Conservation (phyloP, 2,329 filamentous ascomycete species). For the Reticulascus tulasneorum region DNA sequence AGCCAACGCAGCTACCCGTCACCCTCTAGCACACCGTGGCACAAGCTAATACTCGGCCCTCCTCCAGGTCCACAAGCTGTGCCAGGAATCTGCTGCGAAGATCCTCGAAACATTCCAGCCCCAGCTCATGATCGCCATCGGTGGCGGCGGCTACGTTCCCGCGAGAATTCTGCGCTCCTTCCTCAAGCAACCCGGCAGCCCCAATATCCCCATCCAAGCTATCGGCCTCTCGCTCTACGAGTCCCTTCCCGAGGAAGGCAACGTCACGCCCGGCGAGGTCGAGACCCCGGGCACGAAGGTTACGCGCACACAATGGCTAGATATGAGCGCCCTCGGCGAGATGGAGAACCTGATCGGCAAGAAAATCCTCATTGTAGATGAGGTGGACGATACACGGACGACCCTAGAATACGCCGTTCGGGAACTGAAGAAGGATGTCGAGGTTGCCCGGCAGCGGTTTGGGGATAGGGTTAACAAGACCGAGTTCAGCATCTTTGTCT, state of each 20-base stretch:
- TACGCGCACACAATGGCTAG: slow-evolving; percentile 96
- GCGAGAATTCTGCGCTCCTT: slow-evolving; percentile 96
- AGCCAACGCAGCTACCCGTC: no score
- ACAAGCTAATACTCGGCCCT: neutral
- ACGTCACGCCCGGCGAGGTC: slow-evolving; percentile 36
- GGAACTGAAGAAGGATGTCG: slow-evolving; percentile 92
- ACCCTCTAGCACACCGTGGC: neutral
- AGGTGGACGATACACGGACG: slow-evolving; percentile 93
- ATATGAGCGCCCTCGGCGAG: slow-evolving; percentile 74
- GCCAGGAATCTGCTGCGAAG: slow-evolving; percentile 74
- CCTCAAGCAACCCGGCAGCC: slow-evolving; percentile 78
- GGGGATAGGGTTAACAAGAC: slow-evolving; percentile 66
- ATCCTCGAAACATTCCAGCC: slow-evolving; percentile 86
- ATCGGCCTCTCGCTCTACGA: slow-evolving; percentile 98
- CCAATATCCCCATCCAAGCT: slow-evolving; percentile 98
- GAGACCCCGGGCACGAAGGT: slow-evolving; percentile 90
- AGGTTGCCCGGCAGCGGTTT: slow-evolving; percentile 69
- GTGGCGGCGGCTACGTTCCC: slow-evolving; percentile 94
- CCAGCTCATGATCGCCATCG: slow-evolving; percentile 97
- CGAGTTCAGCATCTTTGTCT: slow-evolving; percentile 88
- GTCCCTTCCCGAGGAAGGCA: slow-evolving; percentile 57
- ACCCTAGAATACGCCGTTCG: slow-evolving; percentile 91
- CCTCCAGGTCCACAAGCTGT: slow-evolving; percentile 88
- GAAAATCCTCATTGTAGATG: slow-evolving; percentile 87
- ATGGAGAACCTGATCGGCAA: slow-evolving; percentile 89